phyloP scores from a whole-genome alignment of 2,329 filamentous ascomycete species.

The Erysiphe pulchra region DNA sequence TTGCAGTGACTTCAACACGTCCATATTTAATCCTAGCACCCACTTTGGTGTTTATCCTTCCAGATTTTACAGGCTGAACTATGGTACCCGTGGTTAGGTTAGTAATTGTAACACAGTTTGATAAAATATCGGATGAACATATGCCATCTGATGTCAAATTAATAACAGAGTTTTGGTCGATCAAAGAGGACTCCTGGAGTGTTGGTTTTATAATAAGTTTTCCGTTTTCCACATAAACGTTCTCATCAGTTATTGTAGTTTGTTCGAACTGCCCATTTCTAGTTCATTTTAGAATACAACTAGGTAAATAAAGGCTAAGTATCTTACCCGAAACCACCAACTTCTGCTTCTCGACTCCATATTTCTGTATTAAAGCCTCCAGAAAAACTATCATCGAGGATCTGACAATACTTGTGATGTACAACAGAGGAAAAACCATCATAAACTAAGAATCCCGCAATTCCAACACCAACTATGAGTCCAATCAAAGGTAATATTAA shows the following conservation, averaged over 20 bases:
- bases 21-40: constrained; percentile 54
- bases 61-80: constrained; percentile 53
- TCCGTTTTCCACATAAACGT: constrained; percentile 46
- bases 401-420: constrained; percentile 35
- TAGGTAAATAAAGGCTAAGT: constrained; percentile 24
- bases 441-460: constrained; percentile 49
- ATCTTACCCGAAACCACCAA: constrained; percentile 20
- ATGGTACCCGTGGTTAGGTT: constrained; percentile 57
- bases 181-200: constrained; percentile 39
- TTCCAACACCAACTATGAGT: constrained; percentile 37
- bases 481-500: constrained; percentile 55
- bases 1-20: constrained; percentile 54
- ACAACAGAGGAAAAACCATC: constrained; percentile 48
- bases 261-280: constrained; percentile 63
- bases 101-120: constrained; percentile 41
- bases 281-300: constrained; percentile 2
- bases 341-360: constrained; percentile 25
- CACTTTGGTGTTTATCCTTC: constrained; percentile 49
- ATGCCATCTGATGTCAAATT: constrained; percentile 38
- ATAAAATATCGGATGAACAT: constrained; percentile 35
- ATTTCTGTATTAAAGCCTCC: constrained; percentile 22
- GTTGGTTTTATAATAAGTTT: constrained; percentile 53
- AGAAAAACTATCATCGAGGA: constrained; percentile 24
- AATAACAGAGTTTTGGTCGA: constrained; percentile 40
- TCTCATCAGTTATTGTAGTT: constrained; percentile 47